Conservation (phyloP, 1,284 basidiomycete genomes). For the Trichosporon sp. region DNA sequence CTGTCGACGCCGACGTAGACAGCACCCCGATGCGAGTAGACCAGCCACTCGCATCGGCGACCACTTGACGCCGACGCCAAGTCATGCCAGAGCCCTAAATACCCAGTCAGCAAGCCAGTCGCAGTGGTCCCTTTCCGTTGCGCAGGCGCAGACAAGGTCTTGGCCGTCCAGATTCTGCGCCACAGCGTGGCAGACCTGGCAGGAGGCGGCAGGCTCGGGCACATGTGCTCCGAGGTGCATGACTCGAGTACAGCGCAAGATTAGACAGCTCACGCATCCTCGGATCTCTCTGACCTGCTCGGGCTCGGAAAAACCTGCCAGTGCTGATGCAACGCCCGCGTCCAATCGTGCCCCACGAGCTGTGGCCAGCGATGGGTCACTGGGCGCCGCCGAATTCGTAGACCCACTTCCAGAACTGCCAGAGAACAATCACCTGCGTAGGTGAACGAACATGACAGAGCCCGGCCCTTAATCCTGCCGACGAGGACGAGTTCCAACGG, state of each 20-base stretch:
- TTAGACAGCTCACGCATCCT: neutral
- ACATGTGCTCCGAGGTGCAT: neutral
- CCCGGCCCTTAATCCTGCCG: no score
- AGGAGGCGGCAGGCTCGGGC: no score
- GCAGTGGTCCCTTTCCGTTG: neutral
- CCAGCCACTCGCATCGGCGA: neutral
- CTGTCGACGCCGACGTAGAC: no score
- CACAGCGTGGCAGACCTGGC: no score
- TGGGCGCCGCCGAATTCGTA: neutral
- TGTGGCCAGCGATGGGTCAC: neutral
- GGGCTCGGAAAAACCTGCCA: neutral
- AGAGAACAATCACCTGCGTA: no score
- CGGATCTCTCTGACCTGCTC: neutral
- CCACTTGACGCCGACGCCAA: neutral
- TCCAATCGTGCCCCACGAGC: neutral
- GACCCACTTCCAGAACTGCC: no score
- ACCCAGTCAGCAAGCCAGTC: neutral
- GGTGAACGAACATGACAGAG: no score
- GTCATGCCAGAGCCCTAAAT: neutral
- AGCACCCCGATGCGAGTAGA: neutral
- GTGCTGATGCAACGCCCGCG: neutral
- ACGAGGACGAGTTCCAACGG: no score
- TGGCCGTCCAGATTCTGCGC: neutral
- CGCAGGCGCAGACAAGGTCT: neutral
- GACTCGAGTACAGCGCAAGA: neutral